Percentiles rank a stretch among this genome's conserved stretches.
Evolutionary conservation across 225 moss, liverwort and hornwort species (phyloP).

Genomic region (Pseudoscleropodium purum): DNA sequence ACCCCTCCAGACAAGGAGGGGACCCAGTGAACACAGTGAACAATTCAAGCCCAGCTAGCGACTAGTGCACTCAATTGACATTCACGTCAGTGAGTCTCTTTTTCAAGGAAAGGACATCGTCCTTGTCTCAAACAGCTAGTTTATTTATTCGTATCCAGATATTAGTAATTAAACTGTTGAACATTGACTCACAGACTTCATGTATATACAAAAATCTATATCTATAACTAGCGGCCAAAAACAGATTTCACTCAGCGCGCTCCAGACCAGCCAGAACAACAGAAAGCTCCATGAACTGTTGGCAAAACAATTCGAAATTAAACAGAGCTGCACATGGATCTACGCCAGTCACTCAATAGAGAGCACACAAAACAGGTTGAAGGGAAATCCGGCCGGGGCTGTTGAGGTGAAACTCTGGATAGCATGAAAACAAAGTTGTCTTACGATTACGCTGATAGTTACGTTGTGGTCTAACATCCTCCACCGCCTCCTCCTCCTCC

Average conservation of each 20-base stretch:
- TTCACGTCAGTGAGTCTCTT: not conserved
- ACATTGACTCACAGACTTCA: not conserved
- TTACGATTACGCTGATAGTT: no score
- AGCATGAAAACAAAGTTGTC: no score
- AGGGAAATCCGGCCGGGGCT: no score
- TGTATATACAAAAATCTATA: not conserved
- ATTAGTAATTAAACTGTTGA: not conserved
- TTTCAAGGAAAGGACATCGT: not conserved
- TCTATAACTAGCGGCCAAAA: not conserved
- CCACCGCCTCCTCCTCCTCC: no score
- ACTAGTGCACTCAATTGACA: not conserved
- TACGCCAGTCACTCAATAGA: no score
- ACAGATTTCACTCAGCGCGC: not conserved
- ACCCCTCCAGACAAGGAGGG: not conserved
- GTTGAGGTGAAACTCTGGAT: no score
- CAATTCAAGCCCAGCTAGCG: not conserved
- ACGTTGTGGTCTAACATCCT: no score
- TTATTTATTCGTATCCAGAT: not conserved
- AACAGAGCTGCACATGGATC: not conserved
- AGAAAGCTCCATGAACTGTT: not conserved
- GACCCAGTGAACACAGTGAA: not conserved
- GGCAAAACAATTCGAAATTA: not conserved
- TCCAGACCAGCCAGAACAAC: not conserved
- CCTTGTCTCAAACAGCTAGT: not conserved
- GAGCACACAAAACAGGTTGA: no score